Conservation (phyloP, 2,329 filamentous ascomycete species). For the Furcasterigmium sp. region DNA sequence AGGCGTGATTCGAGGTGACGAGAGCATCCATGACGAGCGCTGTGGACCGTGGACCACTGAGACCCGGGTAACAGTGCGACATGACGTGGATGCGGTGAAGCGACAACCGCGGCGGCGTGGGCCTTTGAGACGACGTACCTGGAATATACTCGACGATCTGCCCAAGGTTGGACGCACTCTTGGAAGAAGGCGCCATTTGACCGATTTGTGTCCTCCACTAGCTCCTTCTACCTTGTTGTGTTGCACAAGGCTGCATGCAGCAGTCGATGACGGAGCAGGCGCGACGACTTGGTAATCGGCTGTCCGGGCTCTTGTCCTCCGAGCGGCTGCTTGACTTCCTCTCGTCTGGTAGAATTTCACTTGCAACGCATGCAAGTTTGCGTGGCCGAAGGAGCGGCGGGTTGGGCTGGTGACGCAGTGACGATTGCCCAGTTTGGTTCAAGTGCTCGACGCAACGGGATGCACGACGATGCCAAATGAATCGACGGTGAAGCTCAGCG, state of each 20-base stretch:
- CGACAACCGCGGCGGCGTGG: slow-evolving; percentile 1
- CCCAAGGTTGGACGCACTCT: slow-evolving; percentile 58
- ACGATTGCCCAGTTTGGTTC: too few species aligned
- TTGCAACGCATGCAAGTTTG: too few species aligned
- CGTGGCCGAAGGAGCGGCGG: too few species aligned
- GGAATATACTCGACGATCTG: slow-evolving; percentile 96
- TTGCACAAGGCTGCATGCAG: slow-evolving; percentile 1
- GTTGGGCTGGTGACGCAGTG: too few species aligned
- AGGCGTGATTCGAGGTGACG: background rate
- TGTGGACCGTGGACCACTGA: slow-evolving; percentile 2
- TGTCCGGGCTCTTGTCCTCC: too few species aligned
- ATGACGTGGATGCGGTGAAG: slow-evolving; percentile 11
- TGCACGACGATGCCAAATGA: too few species aligned
- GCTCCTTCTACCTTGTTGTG: background rate
- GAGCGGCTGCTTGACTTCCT: too few species aligned
- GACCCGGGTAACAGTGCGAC: slow-evolving; percentile 25
- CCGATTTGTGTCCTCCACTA: slow-evolving; percentile 6
- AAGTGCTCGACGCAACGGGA: too few species aligned
- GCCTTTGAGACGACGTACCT: slow-evolving; percentile 50
- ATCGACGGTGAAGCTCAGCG: too few species aligned
- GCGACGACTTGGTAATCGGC: too few species aligned
- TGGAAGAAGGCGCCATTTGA: slow-evolving; percentile 46
- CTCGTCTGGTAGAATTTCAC: too few species aligned
- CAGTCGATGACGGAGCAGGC: background rate
- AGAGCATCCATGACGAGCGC: background rate